A percentile compares a stretch with the other conserved stretches of the same genome.
phyloP scores from a whole-genome alignment of 495 filamentous ascomycete species.

The Gamarada debralockiae region DNA sequence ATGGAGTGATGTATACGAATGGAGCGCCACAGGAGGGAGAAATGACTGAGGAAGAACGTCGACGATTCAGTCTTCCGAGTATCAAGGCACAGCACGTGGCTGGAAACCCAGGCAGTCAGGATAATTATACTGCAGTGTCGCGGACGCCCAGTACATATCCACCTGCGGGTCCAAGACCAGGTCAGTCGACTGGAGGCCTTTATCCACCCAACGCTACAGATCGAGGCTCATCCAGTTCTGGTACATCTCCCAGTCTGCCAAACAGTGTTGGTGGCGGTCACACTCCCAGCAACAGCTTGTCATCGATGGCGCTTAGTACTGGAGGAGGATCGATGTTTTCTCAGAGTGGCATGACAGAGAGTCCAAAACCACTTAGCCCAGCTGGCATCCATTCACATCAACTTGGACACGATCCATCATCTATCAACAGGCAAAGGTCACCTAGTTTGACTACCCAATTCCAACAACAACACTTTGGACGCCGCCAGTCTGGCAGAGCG shows the following conservation, averaged over 20 bases:
- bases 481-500: conserved; percentile 41
- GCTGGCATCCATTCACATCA: conserved; percentile 54
- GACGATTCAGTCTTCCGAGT: conserved; percentile 60
- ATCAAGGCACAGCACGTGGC: conserved; percentile 67
- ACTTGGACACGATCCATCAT: conserved; percentile 51
- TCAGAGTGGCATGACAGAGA: conserved; percentile 74
- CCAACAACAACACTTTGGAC: conserved; percentile 61
- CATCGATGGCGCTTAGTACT: conserved; percentile 43
- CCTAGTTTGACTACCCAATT: conserved; percentile 65
- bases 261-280: conserved; percentile 37
- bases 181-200: conserved; percentile 44
- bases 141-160: conserved; percentile 74
- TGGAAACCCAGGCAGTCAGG: conserved; percentile 38
- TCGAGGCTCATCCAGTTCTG: conserved; percentile 49
- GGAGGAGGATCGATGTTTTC: conserved; percentile 60
- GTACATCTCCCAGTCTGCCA: conserved; percentile 40
- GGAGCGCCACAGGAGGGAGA: conserved; percentile 60
- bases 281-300: conserved; percentile 43
- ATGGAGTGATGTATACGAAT: conserved; percentile 64
- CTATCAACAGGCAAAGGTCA: conserved; percentile 58
- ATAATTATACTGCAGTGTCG: conserved; percentile 42
- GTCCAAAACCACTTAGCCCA: conserved; percentile 82
- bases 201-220: conserved; percentile 54
- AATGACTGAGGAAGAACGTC: conserved; percentile 47
- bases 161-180: conserved; percentile 53